Evolutionary conservation across 129 eudicot species (phyloP), one percentile per base, ranked within the genome.

Genomic region (Cynara cardunculus): DNA sequence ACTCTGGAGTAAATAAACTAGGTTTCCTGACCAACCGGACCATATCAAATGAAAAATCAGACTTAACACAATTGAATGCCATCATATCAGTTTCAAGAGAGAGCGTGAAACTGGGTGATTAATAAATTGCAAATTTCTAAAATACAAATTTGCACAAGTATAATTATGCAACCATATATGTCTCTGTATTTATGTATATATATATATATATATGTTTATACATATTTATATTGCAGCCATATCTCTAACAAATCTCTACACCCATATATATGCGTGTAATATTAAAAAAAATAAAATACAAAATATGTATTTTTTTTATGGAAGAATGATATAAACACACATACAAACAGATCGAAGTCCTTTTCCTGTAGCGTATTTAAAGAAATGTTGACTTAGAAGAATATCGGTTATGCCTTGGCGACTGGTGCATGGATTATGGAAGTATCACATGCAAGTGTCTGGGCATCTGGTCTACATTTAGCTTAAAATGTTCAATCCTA

Each of bases 371-470:
- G 53, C 72, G 56, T 80, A 69, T 68, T 28, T 46, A 71, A 56
- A 70, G 56, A 32, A 37, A 56, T 56, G 41, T 71, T 62, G 62
- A 61, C 72, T 32, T 59, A n/a, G 13, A 25, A 59, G 3, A 28
- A 16, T n/a, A 18, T 18, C 7, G 73, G 73, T 72, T 37, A 73
- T 16, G 13, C 30, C 37, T 61, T 37, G 72, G 14, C 32, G 19
- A 73, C 37, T 3, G 56, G 49, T 80, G 72, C 77, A 80, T 16
- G 21, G 5, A 35, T 61, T 0, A n/a, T 19, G 56, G 7, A 69
- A 21, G 16, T 22, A 46, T 80, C 84, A 73, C 80, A 81, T 81
- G 84, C 68, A 41, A 64, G 66, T 73, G 79, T 81, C 66, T 21
- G 69, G 24, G 5, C 24, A 53, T 62, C 41, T 25, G 56, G 41